phyloP scores from a whole-genome alignment of 306 rosid species.

The Amphicarpaea edgeworthii region DNA sequence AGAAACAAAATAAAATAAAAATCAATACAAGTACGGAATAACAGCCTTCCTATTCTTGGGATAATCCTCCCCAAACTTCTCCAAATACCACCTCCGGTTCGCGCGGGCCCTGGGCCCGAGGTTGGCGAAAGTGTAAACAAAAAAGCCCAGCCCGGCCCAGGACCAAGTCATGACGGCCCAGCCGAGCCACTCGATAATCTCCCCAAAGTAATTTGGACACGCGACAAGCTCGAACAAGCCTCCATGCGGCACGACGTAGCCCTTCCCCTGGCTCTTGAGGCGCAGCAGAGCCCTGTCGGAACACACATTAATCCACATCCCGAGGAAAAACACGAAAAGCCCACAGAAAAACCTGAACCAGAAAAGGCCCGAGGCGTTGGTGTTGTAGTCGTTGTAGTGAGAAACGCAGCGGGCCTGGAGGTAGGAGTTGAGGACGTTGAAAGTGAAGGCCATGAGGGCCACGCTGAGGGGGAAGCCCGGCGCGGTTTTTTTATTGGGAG shows the following conservation, averaged over 20 bases:
- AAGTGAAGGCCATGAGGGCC: slow-evolving; percentile 62
- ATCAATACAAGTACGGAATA: slow-evolving; percentile 77
- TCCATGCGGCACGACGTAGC: slow-evolving; percentile 75
- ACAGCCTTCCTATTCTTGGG: slow-evolving; percentile 74
- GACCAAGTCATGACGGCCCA: slow-evolving; percentile 88
- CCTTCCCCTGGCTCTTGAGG: slow-evolving; percentile 67
- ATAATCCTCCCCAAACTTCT: slow-evolving; percentile 85
- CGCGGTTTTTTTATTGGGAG: neutral
- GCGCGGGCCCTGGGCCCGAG: slow-evolving; percentile 86
- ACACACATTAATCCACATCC: slow-evolving; percentile 71
- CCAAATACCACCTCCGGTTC: slow-evolving; percentile 75
- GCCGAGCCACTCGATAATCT: slow-evolving; percentile 85
- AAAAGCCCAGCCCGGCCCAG: slow-evolving; percentile 75
- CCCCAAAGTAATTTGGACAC: slow-evolving; percentile 85
- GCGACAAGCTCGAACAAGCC: slow-evolving; percentile 77
- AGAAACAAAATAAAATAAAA: neutral
- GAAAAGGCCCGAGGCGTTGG: slow-evolving; percentile 49
- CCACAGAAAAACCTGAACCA: slow-evolving; percentile 62
- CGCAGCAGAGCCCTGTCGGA: slow-evolving; percentile 69
- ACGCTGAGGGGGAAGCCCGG: slow-evolving; percentile 63
- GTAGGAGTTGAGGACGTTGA: slow-evolving; percentile 68
- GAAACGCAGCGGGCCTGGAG: slow-evolving; percentile 75
- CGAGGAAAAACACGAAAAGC: slow-evolving; percentile 53
- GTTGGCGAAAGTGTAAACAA: slow-evolving; percentile 72
- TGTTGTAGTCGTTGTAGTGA: slow-evolving; percentile 56